These are phyloP conservation scores for Cordyceps farinosa DNA, from an alignment of 2,329 filamentous ascomycete species.

Conservation along the genomic window DNA sequence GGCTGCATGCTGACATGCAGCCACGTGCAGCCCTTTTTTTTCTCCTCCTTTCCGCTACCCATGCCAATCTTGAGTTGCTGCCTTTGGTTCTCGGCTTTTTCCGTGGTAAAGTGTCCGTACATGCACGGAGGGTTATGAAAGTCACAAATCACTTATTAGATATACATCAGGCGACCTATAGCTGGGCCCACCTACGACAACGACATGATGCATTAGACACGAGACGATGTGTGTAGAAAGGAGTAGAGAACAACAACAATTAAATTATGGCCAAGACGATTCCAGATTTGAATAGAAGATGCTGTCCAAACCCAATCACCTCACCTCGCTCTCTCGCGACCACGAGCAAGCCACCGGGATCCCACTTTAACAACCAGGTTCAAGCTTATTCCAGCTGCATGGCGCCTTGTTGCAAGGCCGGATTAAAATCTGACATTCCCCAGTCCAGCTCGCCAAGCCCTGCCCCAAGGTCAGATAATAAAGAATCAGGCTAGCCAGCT, in stretches of 20 bases:
- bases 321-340: background rate
- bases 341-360: background rate
- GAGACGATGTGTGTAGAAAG: no score
- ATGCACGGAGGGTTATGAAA: background rate
- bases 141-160: background rate
- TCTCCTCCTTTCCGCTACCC: background rate
- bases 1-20: constrained; percentile 4
- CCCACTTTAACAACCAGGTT: background rate
- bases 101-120: background rate
- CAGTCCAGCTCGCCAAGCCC: background rate
- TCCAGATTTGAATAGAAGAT: no score
- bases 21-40: background rate
- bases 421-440: constrained; percentile 9
- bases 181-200: background rate
- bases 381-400: constrained; percentile 3
- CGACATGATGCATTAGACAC: background rate
- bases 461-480: background rate
- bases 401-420: background rate
- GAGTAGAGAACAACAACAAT: no score
- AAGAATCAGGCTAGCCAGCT: background rate
- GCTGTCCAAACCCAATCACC: background rate
- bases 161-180: background rate
- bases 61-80: background rate
- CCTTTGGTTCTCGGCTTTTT: background rate
- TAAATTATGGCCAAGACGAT: background rate